Percentiles rank a stretch among this genome's conserved stretches.
phyloP scores from a whole-genome alignment of 1,284 basidiomycete species.

The Pyrrhoderma lamaoense region DNA sequence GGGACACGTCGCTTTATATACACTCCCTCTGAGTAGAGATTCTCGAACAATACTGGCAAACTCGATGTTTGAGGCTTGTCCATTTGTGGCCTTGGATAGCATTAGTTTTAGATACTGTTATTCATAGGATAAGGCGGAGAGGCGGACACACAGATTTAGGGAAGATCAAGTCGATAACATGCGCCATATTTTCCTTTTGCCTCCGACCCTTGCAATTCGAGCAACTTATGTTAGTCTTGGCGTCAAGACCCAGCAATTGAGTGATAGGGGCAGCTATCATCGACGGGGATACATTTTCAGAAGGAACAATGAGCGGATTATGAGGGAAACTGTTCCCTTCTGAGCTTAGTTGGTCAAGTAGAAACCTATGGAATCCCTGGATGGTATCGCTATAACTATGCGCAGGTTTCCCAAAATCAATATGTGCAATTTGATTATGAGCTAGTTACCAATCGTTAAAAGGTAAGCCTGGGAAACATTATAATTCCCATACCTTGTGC shows the following conservation, averaged over 20 bases:
- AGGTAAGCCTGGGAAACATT: not conserved
- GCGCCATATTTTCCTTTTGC: slow-evolving; percentile 69
- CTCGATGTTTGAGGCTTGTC: slow-evolving; percentile 36
- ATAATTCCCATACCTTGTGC: slow-evolving; percentile 54
- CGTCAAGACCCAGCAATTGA: slow-evolving; percentile 74
- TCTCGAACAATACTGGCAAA: slow-evolving; percentile 70
- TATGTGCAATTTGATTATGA: slow-evolving; percentile 79
- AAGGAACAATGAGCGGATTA: slow-evolving; percentile 48
- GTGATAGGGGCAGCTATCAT: slow-evolving; percentile 60
- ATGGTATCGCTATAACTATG: slow-evolving; percentile 84
- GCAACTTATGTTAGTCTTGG: slow-evolving; percentile 72
- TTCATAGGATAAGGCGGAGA: slow-evolving; percentile 15
- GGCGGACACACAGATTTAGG: slow-evolving; percentile 59
- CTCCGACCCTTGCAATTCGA: slow-evolving; percentile 63
- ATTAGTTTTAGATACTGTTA: not conserved
- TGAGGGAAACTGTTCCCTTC: slow-evolving; percentile 61
- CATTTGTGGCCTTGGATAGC: slow-evolving; percentile 40
- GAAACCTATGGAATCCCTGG: slow-evolving; percentile 91
- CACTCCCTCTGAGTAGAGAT: slow-evolving; percentile 76
- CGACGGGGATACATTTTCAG: slow-evolving; percentile 25
- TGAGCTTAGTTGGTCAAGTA: slow-evolving; percentile 71
- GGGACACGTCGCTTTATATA: slow-evolving; percentile 82
- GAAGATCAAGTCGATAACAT: slow-evolving; percentile 85
- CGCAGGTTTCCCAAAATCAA: slow-evolving; percentile 77
- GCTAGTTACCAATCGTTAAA: slow-evolving; percentile 27